Conservation (phyloP, 352 stramenopile genomes). For the Phytophthora fragariaefolia region DNA sequence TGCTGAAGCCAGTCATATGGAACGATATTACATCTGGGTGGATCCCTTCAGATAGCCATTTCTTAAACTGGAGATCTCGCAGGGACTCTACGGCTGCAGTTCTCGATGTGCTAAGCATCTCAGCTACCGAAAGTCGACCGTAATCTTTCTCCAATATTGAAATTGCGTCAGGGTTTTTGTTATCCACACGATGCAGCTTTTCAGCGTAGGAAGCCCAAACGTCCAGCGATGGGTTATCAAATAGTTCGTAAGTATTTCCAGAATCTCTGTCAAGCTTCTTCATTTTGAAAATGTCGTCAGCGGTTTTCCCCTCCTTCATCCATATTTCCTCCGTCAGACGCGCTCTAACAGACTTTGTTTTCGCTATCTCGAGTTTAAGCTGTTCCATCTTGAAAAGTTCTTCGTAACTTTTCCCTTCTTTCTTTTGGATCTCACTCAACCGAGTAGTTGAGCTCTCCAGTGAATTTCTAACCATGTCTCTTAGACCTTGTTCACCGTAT, state of each 20-base stretch:
- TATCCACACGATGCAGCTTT: not conserved
- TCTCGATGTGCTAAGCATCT: not conserved
- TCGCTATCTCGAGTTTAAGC: not conserved
- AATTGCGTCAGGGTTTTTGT: not conserved
- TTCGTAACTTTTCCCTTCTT: not conserved
- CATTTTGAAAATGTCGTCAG: slow-evolving; percentile 4
- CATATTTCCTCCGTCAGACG: not conserved
- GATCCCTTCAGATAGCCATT: not conserved
- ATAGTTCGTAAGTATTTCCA: not conserved
- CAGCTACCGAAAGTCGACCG: not conserved
- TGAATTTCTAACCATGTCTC: not conserved
- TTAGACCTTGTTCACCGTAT: not conserved
- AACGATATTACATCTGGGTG: not conserved
- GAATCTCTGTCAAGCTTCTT: not conserved
- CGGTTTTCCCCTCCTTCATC: slow-evolving; percentile 3
- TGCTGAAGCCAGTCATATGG: no score
- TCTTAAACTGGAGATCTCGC: not conserved
- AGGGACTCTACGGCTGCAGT: not conserved
- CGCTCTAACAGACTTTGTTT: not conserved
- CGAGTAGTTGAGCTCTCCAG: not conserved
- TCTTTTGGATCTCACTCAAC: not conserved
- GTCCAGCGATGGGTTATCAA: not conserved
- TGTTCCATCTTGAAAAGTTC: not conserved
- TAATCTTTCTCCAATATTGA: not conserved
- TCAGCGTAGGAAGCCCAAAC: not conserved